A percentile compares a stretch with the other conserved stretches of the same genome.
Conservation (phyloP, 225 moss, liverwort and hornwort species). For the Neckera pumila region DNA sequence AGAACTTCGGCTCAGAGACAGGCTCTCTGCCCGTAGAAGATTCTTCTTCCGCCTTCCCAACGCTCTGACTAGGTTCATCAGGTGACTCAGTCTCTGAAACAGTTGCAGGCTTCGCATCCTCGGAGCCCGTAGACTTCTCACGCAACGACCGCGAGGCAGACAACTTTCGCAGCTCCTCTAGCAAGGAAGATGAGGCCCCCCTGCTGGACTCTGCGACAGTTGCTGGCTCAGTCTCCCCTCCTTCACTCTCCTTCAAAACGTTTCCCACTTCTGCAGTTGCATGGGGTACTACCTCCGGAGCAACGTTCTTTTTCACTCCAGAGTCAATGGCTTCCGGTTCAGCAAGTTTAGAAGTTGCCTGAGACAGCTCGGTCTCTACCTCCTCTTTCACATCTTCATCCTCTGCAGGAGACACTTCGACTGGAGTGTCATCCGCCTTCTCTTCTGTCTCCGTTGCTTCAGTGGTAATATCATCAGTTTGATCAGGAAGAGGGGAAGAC, state of each 20-base stretch:
- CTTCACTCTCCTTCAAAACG: slow-evolving; percentile 8
- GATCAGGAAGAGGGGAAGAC: neutral
- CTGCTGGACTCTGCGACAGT: neutral
- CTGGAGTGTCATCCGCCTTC: neutral
- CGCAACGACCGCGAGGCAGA: slow-evolving; percentile 9
- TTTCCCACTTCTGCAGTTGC: neutral
- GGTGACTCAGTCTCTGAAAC: neutral
- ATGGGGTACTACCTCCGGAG: slow-evolving; percentile 8
- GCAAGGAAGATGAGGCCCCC: slow-evolving; percentile 3
- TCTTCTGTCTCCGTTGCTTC: neutral
- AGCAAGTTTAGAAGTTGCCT: slow-evolving; percentile 7
- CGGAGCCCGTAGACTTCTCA: neutral
- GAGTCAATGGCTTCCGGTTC: neutral
- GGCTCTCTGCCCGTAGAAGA: neutral
- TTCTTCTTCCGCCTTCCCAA: neutral
- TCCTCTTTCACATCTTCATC: neutral
- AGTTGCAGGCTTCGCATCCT: neutral
- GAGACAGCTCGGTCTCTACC: neutral
- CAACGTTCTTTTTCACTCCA: neutral
- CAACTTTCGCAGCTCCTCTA: slow-evolving; percentile 16
- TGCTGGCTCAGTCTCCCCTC: neutral
- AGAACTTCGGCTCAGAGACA: neutral
- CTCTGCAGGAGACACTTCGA: neutral
- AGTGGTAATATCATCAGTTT: neutral
- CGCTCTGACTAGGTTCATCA: neutral